Percentiles rank a stretch among this genome's conserved stretches.
phyloP scores from a whole-genome alignment of 2,329 filamentous ascomycete species.

The Aspergillus proliferans region DNA sequence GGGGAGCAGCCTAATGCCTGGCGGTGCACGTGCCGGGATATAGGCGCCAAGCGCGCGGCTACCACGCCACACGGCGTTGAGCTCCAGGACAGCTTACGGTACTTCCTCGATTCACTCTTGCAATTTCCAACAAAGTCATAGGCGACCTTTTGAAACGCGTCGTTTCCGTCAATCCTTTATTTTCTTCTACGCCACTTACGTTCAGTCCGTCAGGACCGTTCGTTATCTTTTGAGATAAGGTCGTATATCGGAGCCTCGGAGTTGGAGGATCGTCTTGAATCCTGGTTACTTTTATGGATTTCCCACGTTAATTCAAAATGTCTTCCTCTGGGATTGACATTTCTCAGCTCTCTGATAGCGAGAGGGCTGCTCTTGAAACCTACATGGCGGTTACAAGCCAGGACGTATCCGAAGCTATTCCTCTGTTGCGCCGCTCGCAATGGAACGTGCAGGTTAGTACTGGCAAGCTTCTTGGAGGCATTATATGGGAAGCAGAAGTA shows the following conservation, averaged over 20 bases:
- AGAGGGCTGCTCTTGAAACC: constrained; percentile 80
- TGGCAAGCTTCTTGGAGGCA: neutral
- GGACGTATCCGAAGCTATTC: constrained; percentile 66
- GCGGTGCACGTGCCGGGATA: constrained; percentile 8
- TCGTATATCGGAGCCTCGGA: neutral
- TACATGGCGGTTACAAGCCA: constrained; percentile 85
- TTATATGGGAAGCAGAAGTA: constrained; percentile 1
- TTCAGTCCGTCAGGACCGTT: neutral
- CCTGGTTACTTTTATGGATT: constrained; percentile 14
- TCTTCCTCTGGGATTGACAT: constrained; percentile 48
- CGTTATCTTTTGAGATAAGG: neutral
- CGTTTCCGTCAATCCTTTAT: neutral
- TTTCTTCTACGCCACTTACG: neutral
- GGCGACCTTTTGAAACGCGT: neutral
- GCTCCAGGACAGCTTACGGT: constrained; percentile 11
- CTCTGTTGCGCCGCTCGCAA: constrained; percentile 75
- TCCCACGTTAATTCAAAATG: constrained; percentile 28
- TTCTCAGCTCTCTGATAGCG: constrained; percentile 64
- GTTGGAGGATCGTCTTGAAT: neutral
- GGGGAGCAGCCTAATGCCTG: constrained; percentile 2
- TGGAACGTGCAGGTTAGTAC: constrained; percentile 80
- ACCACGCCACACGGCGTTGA: constrained; percentile 15
- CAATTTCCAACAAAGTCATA: neutral
- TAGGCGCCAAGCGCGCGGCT: constrained; percentile 13
- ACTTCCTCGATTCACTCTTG: neutral